Percentiles rank a stretch among this genome's conserved stretches.
Conservation (phyloP, 192 early-diverging fungal genomes). For the Paraglomus occultum region DNA sequence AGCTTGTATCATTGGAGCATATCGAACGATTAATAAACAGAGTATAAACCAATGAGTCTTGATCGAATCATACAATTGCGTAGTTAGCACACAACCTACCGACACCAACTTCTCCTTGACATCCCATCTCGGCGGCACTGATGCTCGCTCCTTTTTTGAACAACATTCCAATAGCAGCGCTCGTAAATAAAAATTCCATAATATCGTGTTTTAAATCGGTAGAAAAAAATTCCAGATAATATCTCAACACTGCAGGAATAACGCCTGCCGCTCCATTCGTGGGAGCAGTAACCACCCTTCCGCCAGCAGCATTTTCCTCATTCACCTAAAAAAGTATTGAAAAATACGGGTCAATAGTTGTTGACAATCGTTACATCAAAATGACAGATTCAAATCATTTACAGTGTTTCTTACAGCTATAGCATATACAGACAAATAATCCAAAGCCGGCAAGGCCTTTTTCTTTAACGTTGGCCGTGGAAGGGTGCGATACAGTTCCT, state of each 20-base stretch:
- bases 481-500: slow-evolving; percentile 39
- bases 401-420: slow-evolving; percentile 67
- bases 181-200: slow-evolving; percentile 89
- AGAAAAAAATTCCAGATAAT: slow-evolving; percentile 95
- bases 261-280: slow-evolving; percentile 96
- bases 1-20: slow-evolving; percentile 37
- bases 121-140: slow-evolving; percentile 95
- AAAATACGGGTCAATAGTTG: too few species aligned
- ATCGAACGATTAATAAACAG: neutral
- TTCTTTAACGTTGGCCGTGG: slow-evolving; percentile 52
- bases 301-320: slow-evolving; percentile 83
- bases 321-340: slow-evolving; percentile 45
- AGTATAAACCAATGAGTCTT: neutral
- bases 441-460: slow-evolving; percentile 75
- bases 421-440: slow-evolving; percentile 90
- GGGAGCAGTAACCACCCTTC: slow-evolving; percentile 89
- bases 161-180: slow-evolving; percentile 94
- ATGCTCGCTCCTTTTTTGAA: slow-evolving; percentile 95
- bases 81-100: slow-evolving; percentile 12
- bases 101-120: slow-evolving; percentile 97
- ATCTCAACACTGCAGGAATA: slow-evolving; percentile 93
- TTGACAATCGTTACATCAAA: too few species aligned
- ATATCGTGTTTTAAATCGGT: slow-evolving; percentile 79
- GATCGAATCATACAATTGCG: neutral
- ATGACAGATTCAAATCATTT: neutral